Percentiles rank a stretch among this genome's conserved stretches.
Conservation (phyloP, 352 stramenopile genomes). For the Peronospora belbahrii region DNA sequence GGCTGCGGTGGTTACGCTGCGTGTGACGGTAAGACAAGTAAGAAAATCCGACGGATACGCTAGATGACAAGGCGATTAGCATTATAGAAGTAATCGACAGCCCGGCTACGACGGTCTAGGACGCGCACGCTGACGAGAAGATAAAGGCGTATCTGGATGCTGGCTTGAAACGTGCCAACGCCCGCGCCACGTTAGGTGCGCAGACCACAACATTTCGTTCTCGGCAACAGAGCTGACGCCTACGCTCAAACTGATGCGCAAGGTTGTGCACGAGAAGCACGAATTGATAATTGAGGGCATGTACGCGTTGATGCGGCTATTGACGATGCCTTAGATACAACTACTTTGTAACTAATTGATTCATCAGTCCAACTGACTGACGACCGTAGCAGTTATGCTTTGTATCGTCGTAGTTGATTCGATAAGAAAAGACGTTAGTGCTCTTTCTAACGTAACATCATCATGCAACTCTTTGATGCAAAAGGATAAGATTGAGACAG, state of each 20-base stretch:
- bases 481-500: too few species aligned
- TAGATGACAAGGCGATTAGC: constrained; percentile 58
- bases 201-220: constrained; percentile 88
- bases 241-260: constrained; percentile 95
- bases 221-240: constrained; percentile 89
- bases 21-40: constrained; percentile 71
- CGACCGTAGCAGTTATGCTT: too few species aligned
- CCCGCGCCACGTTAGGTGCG: constrained; percentile 61
- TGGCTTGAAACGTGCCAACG: constrained; percentile 75
- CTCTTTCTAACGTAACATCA: too few species aligned
- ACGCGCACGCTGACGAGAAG: constrained; percentile 69
- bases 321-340: constrained; percentile 4
- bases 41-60: constrained; percentile 72
- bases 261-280: constrained; percentile 90
- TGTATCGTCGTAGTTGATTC: too few species aligned
- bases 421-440: too few species aligned
- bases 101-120: constrained; percentile 53
- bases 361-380: neutral
- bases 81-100: constrained; percentile 59
- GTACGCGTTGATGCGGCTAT: constrained; percentile 54
- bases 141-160: constrained; percentile 65
- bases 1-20: constrained; percentile 81
- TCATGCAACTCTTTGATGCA: too few species aligned
- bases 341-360: constrained; percentile 2
- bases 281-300: constrained; percentile 80